These are phyloP conservation scores for Candida vartiovaarae DNA, from an alignment of 805 yeast genomes.

Conservation along the genomic window DNA sequence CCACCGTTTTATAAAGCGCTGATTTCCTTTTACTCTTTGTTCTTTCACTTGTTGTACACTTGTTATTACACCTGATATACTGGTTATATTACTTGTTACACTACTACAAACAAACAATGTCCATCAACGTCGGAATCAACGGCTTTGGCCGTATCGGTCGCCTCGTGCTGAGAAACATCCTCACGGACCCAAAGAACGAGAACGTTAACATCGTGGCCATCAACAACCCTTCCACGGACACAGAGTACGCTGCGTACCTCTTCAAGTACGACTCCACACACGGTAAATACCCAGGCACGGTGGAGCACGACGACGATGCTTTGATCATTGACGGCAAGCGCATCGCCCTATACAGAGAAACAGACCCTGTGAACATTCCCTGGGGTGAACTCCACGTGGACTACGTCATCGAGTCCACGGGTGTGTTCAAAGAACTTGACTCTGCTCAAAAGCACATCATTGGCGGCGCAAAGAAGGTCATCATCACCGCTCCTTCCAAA, in stretches of 20 bases:
- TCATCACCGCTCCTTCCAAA: conserved; percentile 89
- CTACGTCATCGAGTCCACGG: conserved; percentile 87
- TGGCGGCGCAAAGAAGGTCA: conserved; percentile 92
- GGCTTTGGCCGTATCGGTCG: conserved; percentile 96
- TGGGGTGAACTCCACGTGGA: conserved; percentile 83
- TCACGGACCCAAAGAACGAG: conserved; percentile 33
- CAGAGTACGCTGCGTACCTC: conserved; percentile 92
- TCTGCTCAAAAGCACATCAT: conserved; percentile 79
- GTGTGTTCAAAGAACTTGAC: conserved; percentile 80
- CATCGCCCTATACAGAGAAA: conserved; percentile 67
- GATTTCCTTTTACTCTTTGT: too few species aligned
- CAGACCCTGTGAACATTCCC: conserved; percentile 81
- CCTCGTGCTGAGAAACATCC: conserved; percentile 78
- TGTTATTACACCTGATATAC: too few species aligned
- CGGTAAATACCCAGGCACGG: conserved; percentile 77
- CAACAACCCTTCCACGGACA: conserved; percentile 86
- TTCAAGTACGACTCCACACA: conserved; percentile 94
- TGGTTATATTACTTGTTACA: too few species aligned
- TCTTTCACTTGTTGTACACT: too few species aligned
- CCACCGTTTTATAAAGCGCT: too few species aligned
- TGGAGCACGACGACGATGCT: conserved; percentile 46
- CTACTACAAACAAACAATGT: conserved; percentile 6
- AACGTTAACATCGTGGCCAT: conserved; percentile 72
- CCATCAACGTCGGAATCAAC: conserved; percentile 63
- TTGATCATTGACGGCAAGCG: conserved; percentile 63